A percentile compares a stretch with the other conserved stretches of the same genome.
Evolutionary conservation across 2,329 filamentous ascomycete species (phyloP).

Genomic region (Didymella segeticola): DNA sequence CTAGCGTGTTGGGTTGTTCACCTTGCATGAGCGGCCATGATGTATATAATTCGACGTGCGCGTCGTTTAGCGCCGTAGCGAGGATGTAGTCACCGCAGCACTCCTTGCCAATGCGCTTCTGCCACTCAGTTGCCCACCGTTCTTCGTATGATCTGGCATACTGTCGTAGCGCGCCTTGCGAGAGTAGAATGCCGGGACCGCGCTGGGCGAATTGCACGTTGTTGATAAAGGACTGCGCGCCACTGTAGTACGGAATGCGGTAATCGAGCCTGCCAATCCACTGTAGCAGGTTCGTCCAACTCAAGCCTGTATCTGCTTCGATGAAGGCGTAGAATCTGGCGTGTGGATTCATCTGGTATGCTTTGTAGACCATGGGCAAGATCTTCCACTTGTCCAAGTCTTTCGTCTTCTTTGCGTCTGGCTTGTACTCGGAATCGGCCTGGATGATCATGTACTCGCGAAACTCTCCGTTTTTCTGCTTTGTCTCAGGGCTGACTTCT

Average conservation of each 20-base stretch:
- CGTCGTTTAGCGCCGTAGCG: constrained; percentile 43
- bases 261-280: constrained; percentile 50
- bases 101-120: constrained; percentile 36
- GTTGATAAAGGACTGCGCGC: constrained; percentile 47
- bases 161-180: constrained; percentile 48
- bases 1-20: constrained; percentile 50
- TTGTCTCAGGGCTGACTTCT: constrained; percentile 45
- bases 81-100: constrained; percentile 51
- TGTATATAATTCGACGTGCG: constrained; percentile 45
- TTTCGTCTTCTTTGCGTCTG: constrained; percentile 53
- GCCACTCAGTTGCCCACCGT: constrained; percentile 43
- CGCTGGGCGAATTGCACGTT: constrained; percentile 51
- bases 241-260: constrained; percentile 52
- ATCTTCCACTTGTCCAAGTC: constrained; percentile 67
- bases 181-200: constrained; percentile 53
- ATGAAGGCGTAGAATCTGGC: constrained; percentile 45
- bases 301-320: constrained; percentile 44
- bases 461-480: constrained; percentile 56
- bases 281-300: constrained; percentile 49
- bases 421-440: constrained; percentile 52
- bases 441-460: constrained; percentile 58
- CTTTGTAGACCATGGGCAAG: constrained; percentile 61
- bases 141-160: constrained; percentile 42
- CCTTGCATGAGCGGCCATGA: constrained; percentile 54
- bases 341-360: constrained; percentile 46